phyloP scores from a whole-genome alignment of 2,329 filamentous ascomycete species.

The Diaporthe sp. region DNA sequence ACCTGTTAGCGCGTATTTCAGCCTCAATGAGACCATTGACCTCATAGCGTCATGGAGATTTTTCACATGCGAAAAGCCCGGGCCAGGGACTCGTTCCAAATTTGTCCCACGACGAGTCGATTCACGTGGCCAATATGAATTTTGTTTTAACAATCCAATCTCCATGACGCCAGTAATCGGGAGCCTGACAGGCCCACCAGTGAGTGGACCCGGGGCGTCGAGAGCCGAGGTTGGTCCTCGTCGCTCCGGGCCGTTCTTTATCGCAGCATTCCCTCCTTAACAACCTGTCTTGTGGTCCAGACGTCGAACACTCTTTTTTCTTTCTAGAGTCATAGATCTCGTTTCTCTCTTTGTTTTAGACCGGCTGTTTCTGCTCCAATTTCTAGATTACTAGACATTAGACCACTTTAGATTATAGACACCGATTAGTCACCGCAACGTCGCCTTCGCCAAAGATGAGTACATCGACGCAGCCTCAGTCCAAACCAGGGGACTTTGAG shows the following conservation, averaged over 20 bases:
- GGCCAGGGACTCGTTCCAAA: not conserved
- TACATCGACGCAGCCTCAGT: slow-evolving; percentile 10
- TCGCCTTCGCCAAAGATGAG: slow-evolving; percentile 25
- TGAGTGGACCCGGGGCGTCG: slow-evolving; percentile 30
- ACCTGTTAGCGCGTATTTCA: slow-evolving; percentile 16
- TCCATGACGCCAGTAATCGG: slow-evolving; percentile 21
- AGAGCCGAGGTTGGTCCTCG: slow-evolving; percentile 37
- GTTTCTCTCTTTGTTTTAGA: not conserved
- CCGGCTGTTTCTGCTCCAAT: not conserved
- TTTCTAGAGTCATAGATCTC: not conserved
- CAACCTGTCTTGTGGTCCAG: not conserved
- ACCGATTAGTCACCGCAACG: not conserved
- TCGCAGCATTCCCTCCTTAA: slow-evolving; percentile 20
- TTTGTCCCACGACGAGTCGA: not conserved
- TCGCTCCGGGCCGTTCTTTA: slow-evolving; percentile 34
- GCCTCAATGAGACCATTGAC: slow-evolving; percentile 9
- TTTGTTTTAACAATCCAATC: not conserved
- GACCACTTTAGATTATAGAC: not conserved
- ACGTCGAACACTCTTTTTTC: not conserved
- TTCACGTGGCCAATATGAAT: slow-evolving; percentile 18
- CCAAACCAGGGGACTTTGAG: slow-evolving; percentile 70
- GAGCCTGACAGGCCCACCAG: slow-evolving; percentile 28
- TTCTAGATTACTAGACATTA: not conserved
- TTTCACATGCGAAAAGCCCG: slow-evolving; percentile 16
- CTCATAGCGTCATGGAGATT: slow-evolving; percentile 22